phyloP scores from a whole-genome alignment of 148 eudicot genomes.

The Pharnaceum exiguum region DNA sequence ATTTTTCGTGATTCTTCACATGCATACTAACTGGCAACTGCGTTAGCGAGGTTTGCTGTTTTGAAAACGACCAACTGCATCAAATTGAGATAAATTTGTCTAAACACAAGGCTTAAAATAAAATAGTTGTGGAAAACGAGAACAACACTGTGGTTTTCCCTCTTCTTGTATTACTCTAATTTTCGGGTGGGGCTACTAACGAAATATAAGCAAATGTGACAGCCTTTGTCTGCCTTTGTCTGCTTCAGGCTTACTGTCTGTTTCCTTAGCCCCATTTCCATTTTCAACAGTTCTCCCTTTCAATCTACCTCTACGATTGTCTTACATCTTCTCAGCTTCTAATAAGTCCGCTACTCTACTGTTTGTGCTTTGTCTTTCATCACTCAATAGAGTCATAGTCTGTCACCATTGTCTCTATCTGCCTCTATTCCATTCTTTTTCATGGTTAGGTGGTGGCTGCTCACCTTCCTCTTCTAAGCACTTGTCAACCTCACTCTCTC shows the following conservation, averaged over 20 bases:
- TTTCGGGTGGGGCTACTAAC: slow-evolving; percentile 12
- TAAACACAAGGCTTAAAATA: too few species aligned
- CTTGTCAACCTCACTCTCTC: too few species aligned
- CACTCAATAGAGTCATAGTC: too few species aligned
- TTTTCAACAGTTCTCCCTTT: slow-evolving; percentile 4
- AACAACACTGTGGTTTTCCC: too few species aligned
- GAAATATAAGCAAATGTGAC: slow-evolving; percentile 21
- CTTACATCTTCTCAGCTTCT: neutral
- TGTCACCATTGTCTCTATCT: slow-evolving; percentile 10
- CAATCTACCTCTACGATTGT: too few species aligned
- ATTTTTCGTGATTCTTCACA: too few species aligned
- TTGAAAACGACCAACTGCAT: too few species aligned
- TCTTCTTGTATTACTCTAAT: too few species aligned
- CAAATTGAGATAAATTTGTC: too few species aligned
- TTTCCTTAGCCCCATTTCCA: slow-evolving; percentile 1
- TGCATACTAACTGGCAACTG: too few species aligned
- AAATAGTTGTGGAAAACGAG: too few species aligned
- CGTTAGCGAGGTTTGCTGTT: too few species aligned
- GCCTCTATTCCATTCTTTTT: neutral
- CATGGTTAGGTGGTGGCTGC: slow-evolving; percentile 53
- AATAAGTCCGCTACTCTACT: neutral
- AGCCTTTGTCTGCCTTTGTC: slow-evolving; percentile 31
- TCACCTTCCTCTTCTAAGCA: slow-evolving; percentile 61
- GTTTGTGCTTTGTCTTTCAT: neutral
- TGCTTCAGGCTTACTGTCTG: slow-evolving; percentile 16